These are phyloP conservation scores for Actinomortierella ambigua DNA, from an alignment of 371 early-diverging fungal genomes.

Conservation along the genomic window DNA sequence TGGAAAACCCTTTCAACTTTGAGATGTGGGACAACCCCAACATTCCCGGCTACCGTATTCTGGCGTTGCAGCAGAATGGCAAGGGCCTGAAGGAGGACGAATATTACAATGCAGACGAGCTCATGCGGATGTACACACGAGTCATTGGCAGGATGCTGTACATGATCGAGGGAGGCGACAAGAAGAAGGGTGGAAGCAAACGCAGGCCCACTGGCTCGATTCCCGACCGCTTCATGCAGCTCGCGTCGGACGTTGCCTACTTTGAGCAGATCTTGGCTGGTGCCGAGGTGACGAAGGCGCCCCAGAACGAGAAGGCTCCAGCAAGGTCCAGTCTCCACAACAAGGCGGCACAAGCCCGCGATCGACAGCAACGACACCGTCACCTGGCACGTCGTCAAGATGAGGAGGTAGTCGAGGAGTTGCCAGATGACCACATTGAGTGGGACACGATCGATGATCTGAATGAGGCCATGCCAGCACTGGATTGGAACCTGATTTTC, in stretches of 20 bases:
- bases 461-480: slow-evolving; percentile 11
- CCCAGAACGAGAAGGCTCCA: too few species aligned
- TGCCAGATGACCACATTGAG: slow-evolving; percentile 3
- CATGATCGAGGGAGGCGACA: slow-evolving; percentile 17
- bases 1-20: slow-evolving; percentile 17
- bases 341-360: too few species aligned
- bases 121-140: slow-evolving; percentile 17
- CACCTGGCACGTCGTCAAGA: not conserved
- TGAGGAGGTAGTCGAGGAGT: not conserved
- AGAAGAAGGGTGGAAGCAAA: not conserved
- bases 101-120: slow-evolving; percentile 9
- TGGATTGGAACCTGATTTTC: slow-evolving; percentile 26
- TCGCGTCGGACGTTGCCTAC: slow-evolving; percentile 16
- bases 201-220: not conserved
- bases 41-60: slow-evolving; percentile 19
- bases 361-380: too few species aligned
- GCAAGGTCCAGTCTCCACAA: not conserved
- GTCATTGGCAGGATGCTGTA: slow-evolving; percentile 24
- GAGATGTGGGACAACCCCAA: slow-evolving; percentile 23
- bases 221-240: slow-evolving; percentile 9
- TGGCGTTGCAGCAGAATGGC: slow-evolving; percentile 21
- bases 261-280: slow-evolving; percentile 18
- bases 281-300: not conserved
- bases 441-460: slow-evolving; percentile 30
- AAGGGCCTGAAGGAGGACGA: slow-evolving; percentile 15